Percentiles rank a stretch among this genome's conserved stretches.
Conservation (phyloP, 768 basidiomycete genomes). For the Termitomyces sp. region DNA sequence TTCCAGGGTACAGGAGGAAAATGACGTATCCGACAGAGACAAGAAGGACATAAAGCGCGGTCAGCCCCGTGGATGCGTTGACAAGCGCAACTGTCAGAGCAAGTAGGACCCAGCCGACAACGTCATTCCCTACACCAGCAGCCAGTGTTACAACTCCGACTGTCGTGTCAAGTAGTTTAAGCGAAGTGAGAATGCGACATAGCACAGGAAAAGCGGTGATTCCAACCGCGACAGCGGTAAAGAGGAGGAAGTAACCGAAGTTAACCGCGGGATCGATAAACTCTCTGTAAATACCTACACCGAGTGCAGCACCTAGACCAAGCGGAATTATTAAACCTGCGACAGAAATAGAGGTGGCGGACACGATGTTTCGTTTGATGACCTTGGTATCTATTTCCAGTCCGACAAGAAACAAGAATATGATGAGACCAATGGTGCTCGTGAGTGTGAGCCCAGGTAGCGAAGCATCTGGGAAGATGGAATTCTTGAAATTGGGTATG, state of each 20-base stretch:
- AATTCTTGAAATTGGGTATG: constrained; percentile 65
- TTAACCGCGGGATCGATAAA: constrained; percentile 57
- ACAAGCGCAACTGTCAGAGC: constrained; percentile 83
- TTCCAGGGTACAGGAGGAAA: constrained; percentile 62
- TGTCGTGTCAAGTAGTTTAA: constrained; percentile 76
- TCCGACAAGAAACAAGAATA: constrained; percentile 83
- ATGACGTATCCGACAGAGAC: constrained; percentile 60
- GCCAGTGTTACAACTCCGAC: constrained; percentile 84
- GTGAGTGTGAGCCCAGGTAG: constrained; percentile 66
- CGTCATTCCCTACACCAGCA: constrained; percentile 78
- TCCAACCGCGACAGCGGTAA: constrained; percentile 78
- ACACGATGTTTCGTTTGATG: constrained; percentile 57
- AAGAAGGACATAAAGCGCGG: constrained; percentile 80
- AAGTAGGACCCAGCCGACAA: constrained; percentile 80
- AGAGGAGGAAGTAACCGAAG: constrained; percentile 82
- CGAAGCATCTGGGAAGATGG: constrained; percentile 54
- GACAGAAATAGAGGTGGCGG: constrained; percentile 56
- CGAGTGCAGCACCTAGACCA: constrained; percentile 72
- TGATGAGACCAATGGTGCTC: constrained; percentile 68
- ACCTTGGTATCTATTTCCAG: constrained; percentile 78
- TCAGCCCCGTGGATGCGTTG: constrained; percentile 69
- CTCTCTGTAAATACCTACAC: constrained; percentile 70
- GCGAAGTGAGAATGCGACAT: constrained; percentile 80
- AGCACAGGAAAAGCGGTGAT: constrained; percentile 83
- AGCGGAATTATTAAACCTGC: constrained; percentile 77